These are phyloP conservation scores for Pseudocercospora vitis DNA, from an alignment of 2,329 filamentous ascomycete genomes.

Conservation along the genomic window DNA sequence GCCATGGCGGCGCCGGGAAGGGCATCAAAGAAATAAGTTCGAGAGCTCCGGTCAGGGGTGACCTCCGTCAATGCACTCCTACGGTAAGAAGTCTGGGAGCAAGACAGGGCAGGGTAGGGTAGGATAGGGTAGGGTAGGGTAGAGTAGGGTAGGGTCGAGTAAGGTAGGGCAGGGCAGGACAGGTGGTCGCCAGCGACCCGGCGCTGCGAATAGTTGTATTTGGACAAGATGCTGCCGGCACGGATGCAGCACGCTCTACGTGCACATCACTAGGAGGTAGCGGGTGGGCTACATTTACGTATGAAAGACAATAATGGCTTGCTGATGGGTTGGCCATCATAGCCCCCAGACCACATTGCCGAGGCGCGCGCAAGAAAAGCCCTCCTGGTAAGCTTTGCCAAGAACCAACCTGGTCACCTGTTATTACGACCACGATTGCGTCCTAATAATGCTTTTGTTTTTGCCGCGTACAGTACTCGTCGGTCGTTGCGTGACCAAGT, in stretches of 20 bases:
- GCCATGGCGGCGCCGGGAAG: constrained; percentile 6
- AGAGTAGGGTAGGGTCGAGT: not conserved
- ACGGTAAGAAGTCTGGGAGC: not conserved
- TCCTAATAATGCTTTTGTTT: not conserved
- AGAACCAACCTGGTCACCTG: too few relatives aligned
- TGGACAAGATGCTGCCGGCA: not conserved
- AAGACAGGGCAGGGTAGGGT: not conserved
- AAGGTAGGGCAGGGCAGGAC: not conserved
- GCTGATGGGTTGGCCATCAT: not conserved
- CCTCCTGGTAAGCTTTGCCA: too few relatives aligned
- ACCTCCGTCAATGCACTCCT: not conserved
- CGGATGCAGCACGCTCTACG: not conserved
- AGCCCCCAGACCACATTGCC: not conserved
- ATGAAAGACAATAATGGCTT: too few relatives aligned
- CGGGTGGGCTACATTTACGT: not conserved
- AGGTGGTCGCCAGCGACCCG: constrained; percentile 5
- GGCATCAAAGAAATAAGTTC: constrained; percentile 8
- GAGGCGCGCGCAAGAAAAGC: not conserved
- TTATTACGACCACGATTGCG: not conserved
- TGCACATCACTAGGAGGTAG: not conserved
- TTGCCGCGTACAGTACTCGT: not conserved
- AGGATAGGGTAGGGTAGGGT: not conserved
- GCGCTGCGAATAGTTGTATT: too few relatives aligned
- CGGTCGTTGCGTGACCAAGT: not conserved
- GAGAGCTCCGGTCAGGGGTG: not conserved